Conservation (phyloP, 768 basidiomycete species). For the Lactarius akahatsu region DNA sequence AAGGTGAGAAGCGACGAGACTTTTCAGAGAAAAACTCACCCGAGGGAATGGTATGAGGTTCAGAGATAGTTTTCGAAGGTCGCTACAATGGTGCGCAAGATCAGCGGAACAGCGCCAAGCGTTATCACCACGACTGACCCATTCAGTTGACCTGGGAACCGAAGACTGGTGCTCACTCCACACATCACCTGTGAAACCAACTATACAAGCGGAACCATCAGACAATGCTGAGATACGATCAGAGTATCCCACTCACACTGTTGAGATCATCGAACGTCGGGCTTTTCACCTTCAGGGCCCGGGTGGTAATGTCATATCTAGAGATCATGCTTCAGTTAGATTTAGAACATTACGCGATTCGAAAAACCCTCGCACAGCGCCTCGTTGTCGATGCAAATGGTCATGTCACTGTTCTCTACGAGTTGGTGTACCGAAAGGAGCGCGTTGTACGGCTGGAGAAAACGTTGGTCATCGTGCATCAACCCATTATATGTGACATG, state of each 20-base stretch:
- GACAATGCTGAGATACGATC: background rate
- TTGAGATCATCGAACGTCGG: conserved; percentile 72
- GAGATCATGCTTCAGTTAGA: background rate
- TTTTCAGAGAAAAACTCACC: conserved; percentile 40
- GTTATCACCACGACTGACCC: conserved; percentile 48
- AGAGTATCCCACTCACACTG: conserved; percentile 42
- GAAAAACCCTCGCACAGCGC: conserved; percentile 57
- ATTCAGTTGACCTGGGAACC: conserved; percentile 93
- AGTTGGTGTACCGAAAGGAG: conserved; percentile 85
- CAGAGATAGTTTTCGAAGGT: conserved; percentile 86
- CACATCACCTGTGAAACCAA: conserved; percentile 90
- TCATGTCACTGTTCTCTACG: conserved; percentile 83
- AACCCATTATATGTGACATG: background rate
- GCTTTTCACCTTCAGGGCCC: conserved; percentile 61
- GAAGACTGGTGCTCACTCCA: conserved; percentile 87
- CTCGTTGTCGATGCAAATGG: conserved; percentile 85
- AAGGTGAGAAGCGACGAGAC: background rate
- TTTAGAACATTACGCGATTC: background rate
- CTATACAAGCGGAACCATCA: conserved; percentile 34
- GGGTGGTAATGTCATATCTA: conserved; percentile 71
- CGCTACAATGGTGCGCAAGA: conserved; percentile 44
- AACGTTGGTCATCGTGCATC: background rate
- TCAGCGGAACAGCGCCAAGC: background rate
- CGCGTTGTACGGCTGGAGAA: conserved; percentile 71
- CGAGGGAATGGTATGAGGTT: conserved; percentile 97